These are phyloP conservation scores for Vitis hybrid DNA, from an alignment of 177 flowering plant species.

Conservation along the genomic window DNA sequence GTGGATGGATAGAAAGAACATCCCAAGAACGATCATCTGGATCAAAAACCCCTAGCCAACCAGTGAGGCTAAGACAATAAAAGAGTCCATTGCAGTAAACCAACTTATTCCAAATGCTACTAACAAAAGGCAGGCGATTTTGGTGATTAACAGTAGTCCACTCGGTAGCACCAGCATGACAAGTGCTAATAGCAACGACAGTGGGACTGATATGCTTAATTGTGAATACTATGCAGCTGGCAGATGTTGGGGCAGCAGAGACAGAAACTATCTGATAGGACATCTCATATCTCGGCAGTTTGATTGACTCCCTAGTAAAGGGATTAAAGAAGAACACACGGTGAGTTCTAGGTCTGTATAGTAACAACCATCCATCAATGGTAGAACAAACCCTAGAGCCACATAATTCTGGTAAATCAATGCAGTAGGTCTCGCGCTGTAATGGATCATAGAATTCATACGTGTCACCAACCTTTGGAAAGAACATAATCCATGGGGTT, in stretches of 20 bases:
- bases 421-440: slow-evolving; percentile 30
- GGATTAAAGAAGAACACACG: slow-evolving; percentile 57
- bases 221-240: slow-evolving; percentile 44
- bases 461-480: slow-evolving; percentile 40
- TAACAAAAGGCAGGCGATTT: slow-evolving; percentile 54
- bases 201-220: slow-evolving; percentile 45
- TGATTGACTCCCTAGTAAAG: slow-evolving; percentile 41
- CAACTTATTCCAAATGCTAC: slow-evolving; percentile 56
- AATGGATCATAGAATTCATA: slow-evolving; percentile 59
- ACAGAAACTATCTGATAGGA: slow-evolving; percentile 51
- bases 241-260: slow-evolving; percentile 53
- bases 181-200: slow-evolving; percentile 51
- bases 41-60: slow-evolving; percentile 54
- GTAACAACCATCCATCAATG: slow-evolving; percentile 60
- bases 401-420: slow-evolving; percentile 47
- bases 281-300: slow-evolving; percentile 47
- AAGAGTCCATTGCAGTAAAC: slow-evolving; percentile 54
- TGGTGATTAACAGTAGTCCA: slow-evolving; percentile 51
- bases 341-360: slow-evolving; percentile 30
- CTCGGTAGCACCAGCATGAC: slow-evolving; percentile 43
- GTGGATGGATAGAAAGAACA: slow-evolving; percentile 46
- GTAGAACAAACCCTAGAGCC: slow-evolving; percentile 47
- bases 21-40: slow-evolving; percentile 43
- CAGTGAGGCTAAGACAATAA: slow-evolving; percentile 52
- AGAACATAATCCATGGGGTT: slow-evolving; percentile 58